phyloP scores from a whole-genome alignment of 345 rosid genomes.

The Rhodamnia argentea region DNA sequence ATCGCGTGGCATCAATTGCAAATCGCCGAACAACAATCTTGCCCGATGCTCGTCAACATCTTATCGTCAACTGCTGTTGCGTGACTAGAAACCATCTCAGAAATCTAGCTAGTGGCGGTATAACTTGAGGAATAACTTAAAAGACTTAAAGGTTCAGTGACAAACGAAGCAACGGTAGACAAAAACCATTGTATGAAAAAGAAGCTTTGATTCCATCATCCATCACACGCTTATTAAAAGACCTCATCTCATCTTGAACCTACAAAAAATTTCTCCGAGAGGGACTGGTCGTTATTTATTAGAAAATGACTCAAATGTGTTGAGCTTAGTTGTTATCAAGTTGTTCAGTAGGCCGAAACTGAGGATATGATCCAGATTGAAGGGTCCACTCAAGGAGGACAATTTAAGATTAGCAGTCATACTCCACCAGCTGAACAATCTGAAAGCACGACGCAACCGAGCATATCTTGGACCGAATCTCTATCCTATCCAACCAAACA shows the following conservation, averaged over 20 bases:
- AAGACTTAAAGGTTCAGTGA: too few relatives aligned
- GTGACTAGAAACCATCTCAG: background rate
- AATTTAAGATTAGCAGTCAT: background rate
- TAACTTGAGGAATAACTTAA: background rate
- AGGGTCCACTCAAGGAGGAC: background rate
- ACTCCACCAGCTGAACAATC: background rate
- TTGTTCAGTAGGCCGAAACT: background rate
- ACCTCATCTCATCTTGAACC: background rate
- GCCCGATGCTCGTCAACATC: background rate
- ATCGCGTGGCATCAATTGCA: background rate
- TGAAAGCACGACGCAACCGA: background rate
- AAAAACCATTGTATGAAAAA: background rate
- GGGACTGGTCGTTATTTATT: background rate
- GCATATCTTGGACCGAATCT: background rate
- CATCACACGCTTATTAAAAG: background rate
- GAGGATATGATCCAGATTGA: background rate
- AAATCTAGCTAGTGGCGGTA: background rate
- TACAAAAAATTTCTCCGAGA: background rate
- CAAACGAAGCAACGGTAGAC: too few relatives aligned
- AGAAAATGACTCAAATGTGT: background rate
- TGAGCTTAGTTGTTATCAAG: background rate
- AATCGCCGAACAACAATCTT: background rate
- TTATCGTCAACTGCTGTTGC: background rate
- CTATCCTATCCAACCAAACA: background rate
- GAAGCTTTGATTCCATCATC: background rate